Conservation (phyloP, 192 early-diverging fungal genomes). For the Jimgerdemannia flammicorona region DNA sequence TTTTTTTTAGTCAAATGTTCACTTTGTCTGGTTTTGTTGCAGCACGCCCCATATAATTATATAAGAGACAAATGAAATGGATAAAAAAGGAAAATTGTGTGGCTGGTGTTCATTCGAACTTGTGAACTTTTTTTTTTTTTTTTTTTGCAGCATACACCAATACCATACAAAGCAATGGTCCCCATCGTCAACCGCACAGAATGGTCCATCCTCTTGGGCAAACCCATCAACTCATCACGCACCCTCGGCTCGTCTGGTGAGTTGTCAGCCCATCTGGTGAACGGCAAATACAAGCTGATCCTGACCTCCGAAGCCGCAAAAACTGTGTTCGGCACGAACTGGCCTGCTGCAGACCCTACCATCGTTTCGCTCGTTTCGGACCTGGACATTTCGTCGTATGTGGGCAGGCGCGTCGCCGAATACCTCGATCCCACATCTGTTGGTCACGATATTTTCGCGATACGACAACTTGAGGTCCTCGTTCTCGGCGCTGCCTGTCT, state of each 20-base stretch:
- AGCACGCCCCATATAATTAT: too few species aligned
- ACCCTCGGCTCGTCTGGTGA: background rate
- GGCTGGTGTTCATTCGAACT: too few species aligned
- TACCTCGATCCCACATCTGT: slow-evolving; percentile 23
- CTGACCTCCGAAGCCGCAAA: slow-evolving; percentile 39
- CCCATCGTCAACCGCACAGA: background rate
- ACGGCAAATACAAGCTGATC: slow-evolving; percentile 48
- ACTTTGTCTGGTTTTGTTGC: too few species aligned
- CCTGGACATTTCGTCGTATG: slow-evolving; percentile 38
- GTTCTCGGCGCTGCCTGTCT: slow-evolving; percentile 65
- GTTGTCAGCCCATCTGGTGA: slow-evolving; percentile 14
- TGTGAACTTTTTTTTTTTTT: too few species aligned
- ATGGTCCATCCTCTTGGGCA: slow-evolving; percentile 1
- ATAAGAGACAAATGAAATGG: too few species aligned
- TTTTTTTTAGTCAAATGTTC: too few species aligned
- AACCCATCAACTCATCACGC: background rate
- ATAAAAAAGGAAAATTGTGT: too few species aligned
- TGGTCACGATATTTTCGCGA: slow-evolving; percentile 5
- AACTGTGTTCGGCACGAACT: slow-evolving; percentile 49
- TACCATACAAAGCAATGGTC: too few species aligned
- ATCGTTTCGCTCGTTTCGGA: slow-evolving; percentile 20
- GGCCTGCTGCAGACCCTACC: slow-evolving; percentile 14
- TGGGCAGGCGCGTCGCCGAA: slow-evolving; percentile 27
- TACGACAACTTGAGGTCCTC: slow-evolving; percentile 38
- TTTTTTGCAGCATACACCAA: too few species aligned